Evolutionary conservation across 345 rosid genomes (phyloP).

Genomic region (Corchorus capsularis): DNA sequence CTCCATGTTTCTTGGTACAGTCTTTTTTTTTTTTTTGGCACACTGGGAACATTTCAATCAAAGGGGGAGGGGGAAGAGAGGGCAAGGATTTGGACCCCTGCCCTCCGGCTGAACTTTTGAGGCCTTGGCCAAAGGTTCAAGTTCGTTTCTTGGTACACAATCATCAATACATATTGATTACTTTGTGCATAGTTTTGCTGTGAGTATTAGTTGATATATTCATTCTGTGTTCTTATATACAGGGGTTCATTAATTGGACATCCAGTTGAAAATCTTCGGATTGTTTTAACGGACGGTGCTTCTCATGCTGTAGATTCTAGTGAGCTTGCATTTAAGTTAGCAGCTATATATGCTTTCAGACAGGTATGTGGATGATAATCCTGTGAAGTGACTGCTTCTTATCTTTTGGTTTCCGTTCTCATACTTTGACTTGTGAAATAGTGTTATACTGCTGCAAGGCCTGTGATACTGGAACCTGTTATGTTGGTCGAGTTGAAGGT

Average conservation of each 20-base stretch:
- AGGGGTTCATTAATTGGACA: constrained; percentile 97
- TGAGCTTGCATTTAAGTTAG: constrained; percentile 96
- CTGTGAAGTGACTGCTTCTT: background rate
- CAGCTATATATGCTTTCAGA: constrained; percentile 97
- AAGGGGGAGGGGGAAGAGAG: no score
- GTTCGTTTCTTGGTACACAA: background rate
- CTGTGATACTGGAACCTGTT: constrained; percentile 91
- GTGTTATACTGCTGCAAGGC: constrained; percentile 87
- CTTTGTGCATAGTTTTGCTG: background rate
- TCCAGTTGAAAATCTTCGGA: constrained; percentile 87
- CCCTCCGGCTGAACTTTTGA: no score
- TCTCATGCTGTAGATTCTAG: constrained; percentile 97
- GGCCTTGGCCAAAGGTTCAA: no score
- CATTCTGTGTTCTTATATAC: constrained; percentile 23
- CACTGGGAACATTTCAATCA: no score
- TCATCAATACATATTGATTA: background rate
- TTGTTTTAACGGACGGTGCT: constrained; percentile 91
- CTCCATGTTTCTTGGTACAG: background rate
- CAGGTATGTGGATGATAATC: constrained; percentile 42
- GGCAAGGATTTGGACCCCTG: no score
- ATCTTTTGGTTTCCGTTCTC: background rate
- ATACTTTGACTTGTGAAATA: constrained; percentile 29
- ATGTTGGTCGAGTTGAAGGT: constrained; percentile 96
- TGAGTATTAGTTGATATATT: constrained; percentile 10
- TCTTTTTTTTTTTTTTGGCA: no score